phyloP scores from a whole-genome alignment of 2,329 filamentous ascomycete species.

The Hysterium pulicare region DNA sequence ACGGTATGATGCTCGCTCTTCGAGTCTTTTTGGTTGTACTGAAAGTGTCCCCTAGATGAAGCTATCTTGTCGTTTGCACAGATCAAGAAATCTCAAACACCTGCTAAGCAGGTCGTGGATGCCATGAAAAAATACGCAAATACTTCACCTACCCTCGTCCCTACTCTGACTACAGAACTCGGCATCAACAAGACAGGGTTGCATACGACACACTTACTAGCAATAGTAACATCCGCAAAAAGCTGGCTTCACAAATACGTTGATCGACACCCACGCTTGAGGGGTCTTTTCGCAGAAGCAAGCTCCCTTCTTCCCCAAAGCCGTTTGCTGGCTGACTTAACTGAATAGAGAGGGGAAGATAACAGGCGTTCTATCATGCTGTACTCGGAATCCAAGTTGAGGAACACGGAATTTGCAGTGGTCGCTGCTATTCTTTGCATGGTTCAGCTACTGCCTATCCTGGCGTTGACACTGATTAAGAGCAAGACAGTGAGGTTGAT shows the following conservation, averaged over 20 bases:
- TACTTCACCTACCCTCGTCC: not conserved
- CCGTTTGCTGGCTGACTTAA: not conserved
- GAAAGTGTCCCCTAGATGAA: slow-evolving; percentile 1
- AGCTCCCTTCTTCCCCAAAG: not conserved
- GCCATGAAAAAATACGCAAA: not conserved
- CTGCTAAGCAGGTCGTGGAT: slow-evolving; percentile 1
- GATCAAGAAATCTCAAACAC: slow-evolving; percentile 1
- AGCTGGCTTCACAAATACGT: slow-evolving; percentile 6
- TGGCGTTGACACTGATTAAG: slow-evolving; percentile 6
- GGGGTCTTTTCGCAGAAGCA: slow-evolving; percentile 3
- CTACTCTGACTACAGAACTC: not conserved
- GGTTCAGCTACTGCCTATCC: slow-evolving; percentile 7
- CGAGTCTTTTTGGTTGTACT: not conserved
- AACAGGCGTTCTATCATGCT: not conserved
- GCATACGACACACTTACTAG: not conserved
- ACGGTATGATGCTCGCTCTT: slow-evolving; percentile 1
- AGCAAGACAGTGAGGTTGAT: slow-evolving; percentile 2
- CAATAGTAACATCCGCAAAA: not conserved
- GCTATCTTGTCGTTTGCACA: slow-evolving; percentile 3
- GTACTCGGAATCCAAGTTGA: slow-evolving; percentile 4
- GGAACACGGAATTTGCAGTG: slow-evolving; percentile 6
- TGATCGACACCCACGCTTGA: slow-evolving; percentile 1
- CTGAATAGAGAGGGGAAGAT: not conserved
- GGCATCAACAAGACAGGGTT: not conserved
- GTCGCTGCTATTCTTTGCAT: slow-evolving; percentile 7